phyloP scores from a whole-genome alignment of 2,329 filamentous ascomycete genomes.

The Emergomyces pasteurianus region DNA sequence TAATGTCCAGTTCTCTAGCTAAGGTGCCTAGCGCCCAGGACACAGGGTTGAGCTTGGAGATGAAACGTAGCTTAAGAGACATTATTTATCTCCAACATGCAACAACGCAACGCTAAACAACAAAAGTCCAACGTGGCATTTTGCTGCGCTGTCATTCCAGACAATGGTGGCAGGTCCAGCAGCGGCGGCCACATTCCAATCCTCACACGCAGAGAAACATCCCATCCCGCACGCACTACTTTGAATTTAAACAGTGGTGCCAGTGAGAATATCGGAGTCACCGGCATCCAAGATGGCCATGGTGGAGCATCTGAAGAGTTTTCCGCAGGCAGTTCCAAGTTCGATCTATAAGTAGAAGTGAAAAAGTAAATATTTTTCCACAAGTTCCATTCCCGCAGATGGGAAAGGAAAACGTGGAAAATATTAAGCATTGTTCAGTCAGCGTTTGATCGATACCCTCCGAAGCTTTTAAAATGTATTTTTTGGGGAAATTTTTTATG shows the following conservation, averaged over 20 bases:
- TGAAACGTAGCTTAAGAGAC: neutral
- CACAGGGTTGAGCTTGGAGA: neutral
- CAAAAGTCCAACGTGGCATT: neutral
- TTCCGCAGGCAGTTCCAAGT: slow-evolving; percentile 95
- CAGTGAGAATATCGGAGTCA: slow-evolving; percentile 93
- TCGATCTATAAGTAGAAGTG: slow-evolving; percentile 59
- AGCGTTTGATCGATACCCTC: slow-evolving; percentile 51
- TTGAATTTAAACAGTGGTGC: slow-evolving; percentile 50
- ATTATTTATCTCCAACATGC: neutral
- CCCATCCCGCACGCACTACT: slow-evolving; percentile 2
- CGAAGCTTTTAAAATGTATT: slow-evolving; percentile 77
- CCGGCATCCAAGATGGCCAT: slow-evolving; percentile 95
- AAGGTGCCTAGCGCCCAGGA: neutral
- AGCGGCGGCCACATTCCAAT: neutral
- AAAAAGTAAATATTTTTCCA: slow-evolving; percentile 35
- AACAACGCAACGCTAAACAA: neutral
- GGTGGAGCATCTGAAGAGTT: slow-evolving; percentile 96
- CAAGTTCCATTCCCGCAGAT: neutral
- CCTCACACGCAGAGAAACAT: neutral
- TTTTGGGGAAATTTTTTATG: slow-evolving; percentile 7
- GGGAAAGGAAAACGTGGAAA: neutral
- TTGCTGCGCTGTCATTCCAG: neutral
- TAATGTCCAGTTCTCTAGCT: neutral
- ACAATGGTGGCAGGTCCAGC: neutral
- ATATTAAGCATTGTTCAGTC: neutral